Base-by-base conservation (phyloP, 208 protist genomes). In the Porcisia deanei region DNA sequence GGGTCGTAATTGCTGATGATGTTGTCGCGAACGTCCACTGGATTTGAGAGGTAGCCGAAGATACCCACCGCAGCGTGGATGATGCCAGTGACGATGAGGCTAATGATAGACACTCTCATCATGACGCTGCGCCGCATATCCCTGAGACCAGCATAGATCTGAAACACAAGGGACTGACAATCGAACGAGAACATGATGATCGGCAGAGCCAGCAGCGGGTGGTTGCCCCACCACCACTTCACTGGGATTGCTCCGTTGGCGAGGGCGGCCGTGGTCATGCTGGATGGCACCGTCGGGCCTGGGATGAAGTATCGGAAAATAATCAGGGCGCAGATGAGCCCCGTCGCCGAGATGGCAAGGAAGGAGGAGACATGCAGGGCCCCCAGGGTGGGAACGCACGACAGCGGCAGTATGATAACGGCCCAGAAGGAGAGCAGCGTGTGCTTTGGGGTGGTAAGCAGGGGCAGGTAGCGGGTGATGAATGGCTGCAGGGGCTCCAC, bases 131-230 rank as follows among this genome's bases (percentile, higher is more conserved):
- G 90, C 10, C 80, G 78, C 87, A 93, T 93, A 60, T 88, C 77
- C 1, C 86, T 63, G 3, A 95, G 79, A 1, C 77, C 72, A 14
- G 88, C 82, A 81, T 95, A 95, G 34, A 95, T 84, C 69, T 95
- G 91, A 65, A 95, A 95, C 3, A 93, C 84, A 45, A 95, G 81
- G 39, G 88, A 88, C 79, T 95, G 91, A 66, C 91, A 95, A 70
- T 91, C 91, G 63, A 95, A 95, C 65, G 88, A 91, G 77, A 94
- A 95, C 91, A 95, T 95, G 68, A 93, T 88, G 75, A 95, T 91
- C 8, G 91, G 88, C 22, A 95, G 68, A 0, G 87, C 75, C 45
- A 95, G 72, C 22, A 93, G 64, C 5, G 86, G 84, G 39, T 90
- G 71, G 8, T 25, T 59, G 25, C 90, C 90, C 59, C 59, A 81